Conservation (phyloP, 495 filamentous ascomycete species). For the Cercophora sp. region DNA sequence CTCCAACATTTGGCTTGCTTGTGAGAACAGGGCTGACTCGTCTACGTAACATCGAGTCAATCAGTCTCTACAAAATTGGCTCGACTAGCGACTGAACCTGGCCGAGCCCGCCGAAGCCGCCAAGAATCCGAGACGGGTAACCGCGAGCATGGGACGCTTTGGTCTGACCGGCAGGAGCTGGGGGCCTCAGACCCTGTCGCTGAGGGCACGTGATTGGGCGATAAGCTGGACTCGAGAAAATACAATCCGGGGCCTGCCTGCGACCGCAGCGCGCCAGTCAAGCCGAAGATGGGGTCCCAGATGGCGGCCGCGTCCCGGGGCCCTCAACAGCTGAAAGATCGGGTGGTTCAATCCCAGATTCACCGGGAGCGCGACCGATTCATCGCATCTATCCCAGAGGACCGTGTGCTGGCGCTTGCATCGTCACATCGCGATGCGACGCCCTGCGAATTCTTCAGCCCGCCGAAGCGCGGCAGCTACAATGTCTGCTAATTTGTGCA, state of each 20-base stretch:
- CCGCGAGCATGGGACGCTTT: background rate
- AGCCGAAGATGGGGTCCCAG: background rate
- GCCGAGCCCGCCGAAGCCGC: background rate
- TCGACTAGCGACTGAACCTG: background rate
- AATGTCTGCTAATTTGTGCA: constrained; percentile 31
- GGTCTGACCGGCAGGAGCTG: too few relatives aligned
- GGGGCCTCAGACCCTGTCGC: too few relatives aligned
- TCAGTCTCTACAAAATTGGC: background rate
- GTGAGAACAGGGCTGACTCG: background rate
- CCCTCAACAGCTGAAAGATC: constrained; percentile 1
- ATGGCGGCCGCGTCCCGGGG: background rate
- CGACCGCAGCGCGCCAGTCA: background rate
- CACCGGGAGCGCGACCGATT: constrained; percentile 10
- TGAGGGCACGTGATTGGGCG: too few relatives aligned
- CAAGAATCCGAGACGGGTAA: background rate
- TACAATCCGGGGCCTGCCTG: too few relatives aligned
- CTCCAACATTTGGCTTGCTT: background rate
- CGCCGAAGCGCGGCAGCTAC: constrained; percentile 23
- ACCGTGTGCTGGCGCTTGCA: constrained; percentile 6
- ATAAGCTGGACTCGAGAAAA: too few relatives aligned
- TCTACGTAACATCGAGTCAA: background rate
- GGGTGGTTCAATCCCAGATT: constrained; percentile 1
- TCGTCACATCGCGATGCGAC: constrained; percentile 20
- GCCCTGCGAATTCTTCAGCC: constrained; percentile 23
- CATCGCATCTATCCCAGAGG: constrained; percentile 9